Conservation (phyloP, 2,329 filamentous ascomycete genomes). For the Aspergillus ochraceoroseus region DNA sequence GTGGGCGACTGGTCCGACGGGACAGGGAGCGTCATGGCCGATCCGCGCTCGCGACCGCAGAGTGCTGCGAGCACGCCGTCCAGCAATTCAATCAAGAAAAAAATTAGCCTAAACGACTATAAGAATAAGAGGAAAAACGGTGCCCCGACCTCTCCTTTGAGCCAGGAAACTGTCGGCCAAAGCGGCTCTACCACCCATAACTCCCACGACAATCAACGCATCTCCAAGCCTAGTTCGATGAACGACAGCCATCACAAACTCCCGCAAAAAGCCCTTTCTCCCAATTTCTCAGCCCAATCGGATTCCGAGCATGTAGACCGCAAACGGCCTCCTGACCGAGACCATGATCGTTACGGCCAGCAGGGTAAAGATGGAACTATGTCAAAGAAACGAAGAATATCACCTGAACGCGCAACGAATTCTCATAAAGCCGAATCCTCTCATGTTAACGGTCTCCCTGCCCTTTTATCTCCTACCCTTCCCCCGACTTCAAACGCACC, state of each 20-base stretch:
- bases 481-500: conserved; percentile 40
- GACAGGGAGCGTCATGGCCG: conserved; percentile 44
- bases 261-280: conserved; percentile 9
- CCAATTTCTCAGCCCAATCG: conserved; percentile 15
- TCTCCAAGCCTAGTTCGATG: conserved; percentile 17
- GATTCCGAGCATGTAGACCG: conserved; percentile 20
- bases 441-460: conserved; percentile 30
- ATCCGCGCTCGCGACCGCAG: conserved; percentile 36
- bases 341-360: conserved; percentile 16
- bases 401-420: conserved; percentile 33
- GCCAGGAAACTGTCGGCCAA: conserved; percentile 21
- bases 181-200: conserved; percentile 15
- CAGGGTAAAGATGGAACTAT: conserved; percentile 27
- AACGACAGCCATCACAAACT: conserved; percentile 19
- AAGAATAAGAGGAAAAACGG: conserved; percentile 51
- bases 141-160: conserved; percentile 25
- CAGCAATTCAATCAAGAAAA: conserved; percentile 51
- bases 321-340: conserved; percentile 29
- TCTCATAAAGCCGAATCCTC: conserved; percentile 23
- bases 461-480: conserved; percentile 39
- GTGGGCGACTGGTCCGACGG: conserved; percentile 53
- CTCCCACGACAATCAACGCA: conserved; percentile 21
- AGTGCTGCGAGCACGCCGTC: conserved; percentile 42
- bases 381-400: conserved; percentile 41
- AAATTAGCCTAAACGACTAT: conserved; percentile 58